Base-by-base conservation (phyloP, 2,329 filamentous ascomycete genomes). In the Metarhizium humberi region DNA sequence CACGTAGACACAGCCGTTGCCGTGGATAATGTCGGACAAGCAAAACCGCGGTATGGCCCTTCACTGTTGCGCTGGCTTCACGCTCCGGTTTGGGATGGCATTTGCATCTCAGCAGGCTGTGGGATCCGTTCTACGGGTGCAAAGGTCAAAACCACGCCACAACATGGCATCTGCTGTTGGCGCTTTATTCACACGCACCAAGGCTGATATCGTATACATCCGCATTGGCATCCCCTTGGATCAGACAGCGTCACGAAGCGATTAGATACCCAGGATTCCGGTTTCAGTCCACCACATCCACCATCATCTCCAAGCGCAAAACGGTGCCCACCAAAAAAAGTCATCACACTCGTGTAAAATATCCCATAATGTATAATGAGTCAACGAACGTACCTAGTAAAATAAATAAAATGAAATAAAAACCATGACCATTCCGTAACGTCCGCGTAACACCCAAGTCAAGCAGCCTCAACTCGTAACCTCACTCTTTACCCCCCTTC, bases 351-450 rank as follows among this genome's bases (percentile, higher is more conserved):
- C 34, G 34, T 45, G 42, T 45, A 20, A 45, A 10, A 20, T 25
- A 25, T 16, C 42, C 18, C 6, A 11, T 13, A 11, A 11, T 46
- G 53, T 50, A 69, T 74, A 72, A 75, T 75, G 73, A 75, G 72
- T 73, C 6, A 75, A 75, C 42, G n/a, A 11, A 20, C 72, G 74
- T 75, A 73, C 73, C 75, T 20, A 75, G 72, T 71, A 75, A 73
- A 76, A 66, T 63, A 68, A 65, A 57, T 52, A 55, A 10, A 34
- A 34, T 10, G 11, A 34, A 34, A 2, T 3, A 34, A 34, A 34
- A 34, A 11, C 4, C 32, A 34, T 34, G 32, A 34, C 32, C 32
- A 11, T 34, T 7, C 7, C 32, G 32, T 3, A 34, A 7, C 32
- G 32, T 34, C 32, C 32, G 6, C 32, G 32, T 1, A 11, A 3